Evolutionary conservation across 2,329 filamentous ascomycete species (phyloP).

Genomic region (Basipetospora chlamydospora): DNA sequence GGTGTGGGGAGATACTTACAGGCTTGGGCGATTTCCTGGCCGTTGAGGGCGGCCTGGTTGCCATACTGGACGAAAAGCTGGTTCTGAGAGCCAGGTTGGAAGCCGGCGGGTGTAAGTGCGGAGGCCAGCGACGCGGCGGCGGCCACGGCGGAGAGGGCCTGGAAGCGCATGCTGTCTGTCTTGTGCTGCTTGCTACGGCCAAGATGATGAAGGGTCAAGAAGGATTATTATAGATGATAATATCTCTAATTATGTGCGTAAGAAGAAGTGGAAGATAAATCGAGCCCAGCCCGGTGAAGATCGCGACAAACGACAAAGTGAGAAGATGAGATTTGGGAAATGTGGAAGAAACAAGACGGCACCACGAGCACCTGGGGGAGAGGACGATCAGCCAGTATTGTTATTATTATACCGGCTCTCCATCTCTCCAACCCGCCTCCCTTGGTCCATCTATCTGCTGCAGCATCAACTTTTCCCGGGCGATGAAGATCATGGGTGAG

Average conservation of each 20-base stretch:
- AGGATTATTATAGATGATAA: no score
- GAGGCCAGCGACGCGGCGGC: constrained; percentile 18
- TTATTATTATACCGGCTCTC: no score
- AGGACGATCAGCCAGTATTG: no score
- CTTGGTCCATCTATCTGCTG: no score
- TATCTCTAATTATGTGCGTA: no score
- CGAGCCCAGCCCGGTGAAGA: no score
- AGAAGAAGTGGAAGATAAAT: background rate
- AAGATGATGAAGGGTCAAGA: background rate
- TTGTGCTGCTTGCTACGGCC: background rate
- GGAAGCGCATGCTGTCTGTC: constrained; percentile 6
- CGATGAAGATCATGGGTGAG: no score
- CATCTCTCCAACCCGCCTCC: no score
- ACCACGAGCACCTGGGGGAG: no score
- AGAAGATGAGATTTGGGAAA: no score
- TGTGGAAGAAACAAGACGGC: background rate
- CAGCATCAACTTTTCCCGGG: no score
- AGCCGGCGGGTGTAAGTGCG: constrained; percentile 26
- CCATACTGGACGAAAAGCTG: constrained; percentile 25
- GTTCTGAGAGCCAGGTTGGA: constrained; percentile 21
- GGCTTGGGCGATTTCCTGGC: constrained; percentile 19
- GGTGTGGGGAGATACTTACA: background rate
- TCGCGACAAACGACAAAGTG: no score
- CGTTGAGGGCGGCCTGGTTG: constrained; percentile 20
- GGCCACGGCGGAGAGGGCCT: constrained; percentile 13